phyloP scores from a whole-genome alignment of 2,329 filamentous ascomycete species.

The Arthrobotrys pseudoclavata region DNA sequence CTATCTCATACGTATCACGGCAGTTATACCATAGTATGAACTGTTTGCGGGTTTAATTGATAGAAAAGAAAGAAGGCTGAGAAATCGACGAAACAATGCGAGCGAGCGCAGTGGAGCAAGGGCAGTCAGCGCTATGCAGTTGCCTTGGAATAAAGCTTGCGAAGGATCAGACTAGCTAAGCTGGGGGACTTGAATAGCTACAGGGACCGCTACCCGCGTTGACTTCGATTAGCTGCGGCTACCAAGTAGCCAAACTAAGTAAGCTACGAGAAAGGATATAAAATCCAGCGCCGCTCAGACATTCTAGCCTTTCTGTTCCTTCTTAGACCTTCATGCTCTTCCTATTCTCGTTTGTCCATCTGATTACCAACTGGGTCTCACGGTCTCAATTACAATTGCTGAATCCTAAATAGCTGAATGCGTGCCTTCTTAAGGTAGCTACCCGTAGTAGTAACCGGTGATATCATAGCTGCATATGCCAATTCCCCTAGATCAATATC shows the following conservation, averaged over 20 bases:
- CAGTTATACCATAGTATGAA: not conserved
- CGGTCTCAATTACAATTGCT: too few species aligned
- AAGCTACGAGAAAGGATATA: too few species aligned
- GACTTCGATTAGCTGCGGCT: not conserved
- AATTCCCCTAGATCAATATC: constrained; percentile 1
- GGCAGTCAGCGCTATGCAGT: not conserved
- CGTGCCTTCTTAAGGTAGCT: too few species aligned
- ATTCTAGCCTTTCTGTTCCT: too few species aligned
- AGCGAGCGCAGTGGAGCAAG: not conserved
- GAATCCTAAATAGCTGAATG: too few species aligned
- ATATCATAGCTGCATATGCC: not conserved
- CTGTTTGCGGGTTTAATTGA: not conserved
- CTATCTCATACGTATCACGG: too few species aligned
- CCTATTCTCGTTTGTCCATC: too few species aligned
- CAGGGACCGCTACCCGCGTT: not conserved
- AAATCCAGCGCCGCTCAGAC: too few species aligned
- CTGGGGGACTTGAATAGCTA: not conserved
- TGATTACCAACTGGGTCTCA: too few species aligned
- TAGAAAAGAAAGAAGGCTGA: constrained; percentile 1
- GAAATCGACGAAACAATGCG: not conserved
- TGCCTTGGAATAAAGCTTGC: not conserved
- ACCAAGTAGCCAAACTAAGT: too few species aligned
- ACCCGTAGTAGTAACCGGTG: too few species aligned
- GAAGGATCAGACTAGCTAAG: not conserved
- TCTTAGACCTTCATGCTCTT: too few species aligned